A percentile compares a stretch with the other conserved stretches of the same genome.
Conservation (phyloP, 1,284 basidiomycete genomes). For the Ceratobasidium sp. region DNA sequence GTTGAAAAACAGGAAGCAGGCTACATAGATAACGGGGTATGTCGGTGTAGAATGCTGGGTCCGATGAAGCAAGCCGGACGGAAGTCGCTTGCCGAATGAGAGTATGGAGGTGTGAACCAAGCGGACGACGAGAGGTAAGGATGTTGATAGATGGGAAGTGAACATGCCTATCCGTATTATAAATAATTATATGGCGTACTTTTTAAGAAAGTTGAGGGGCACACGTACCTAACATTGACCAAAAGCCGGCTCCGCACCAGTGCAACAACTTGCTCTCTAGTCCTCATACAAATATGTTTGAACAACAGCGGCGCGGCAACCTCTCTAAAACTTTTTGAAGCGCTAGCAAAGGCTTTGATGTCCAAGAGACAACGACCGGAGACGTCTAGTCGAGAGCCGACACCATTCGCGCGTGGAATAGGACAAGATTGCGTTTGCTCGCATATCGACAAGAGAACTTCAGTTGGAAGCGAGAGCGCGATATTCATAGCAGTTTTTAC, state of each 20-base stretch:
- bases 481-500: not conserved
- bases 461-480: slow-evolving; percentile 15
- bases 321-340: slow-evolving; percentile 18
- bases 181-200: not conserved
- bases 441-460: slow-evolving; percentile 25
- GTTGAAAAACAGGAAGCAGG: not conserved
- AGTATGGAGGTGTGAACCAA: slow-evolving; percentile 6
- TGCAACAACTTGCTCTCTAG: slow-evolving; percentile 21
- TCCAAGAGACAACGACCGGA: slow-evolving; percentile 4
- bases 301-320: slow-evolving; percentile 19
- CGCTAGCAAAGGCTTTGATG: slow-evolving; percentile 7
- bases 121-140: slow-evolving; percentile 21
- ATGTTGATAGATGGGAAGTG: slow-evolving; percentile 30
- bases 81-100: slow-evolving; percentile 11
- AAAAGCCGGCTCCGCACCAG: slow-evolving; percentile 4
- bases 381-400: not conserved
- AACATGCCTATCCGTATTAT: not conserved
- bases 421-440: not conserved
- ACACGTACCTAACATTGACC: slow-evolving; percentile 15
- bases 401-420: not conserved
- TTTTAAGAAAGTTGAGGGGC: not conserved
- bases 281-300: slow-evolving; percentile 8
- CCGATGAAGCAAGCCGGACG: slow-evolving; percentile 11
- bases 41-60: slow-evolving; percentile 28
- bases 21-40: not conserved